Evolutionary conservation across 164 flowering plant species (phyloP).

Genomic region (Pachysandra terminalis): DNA sequence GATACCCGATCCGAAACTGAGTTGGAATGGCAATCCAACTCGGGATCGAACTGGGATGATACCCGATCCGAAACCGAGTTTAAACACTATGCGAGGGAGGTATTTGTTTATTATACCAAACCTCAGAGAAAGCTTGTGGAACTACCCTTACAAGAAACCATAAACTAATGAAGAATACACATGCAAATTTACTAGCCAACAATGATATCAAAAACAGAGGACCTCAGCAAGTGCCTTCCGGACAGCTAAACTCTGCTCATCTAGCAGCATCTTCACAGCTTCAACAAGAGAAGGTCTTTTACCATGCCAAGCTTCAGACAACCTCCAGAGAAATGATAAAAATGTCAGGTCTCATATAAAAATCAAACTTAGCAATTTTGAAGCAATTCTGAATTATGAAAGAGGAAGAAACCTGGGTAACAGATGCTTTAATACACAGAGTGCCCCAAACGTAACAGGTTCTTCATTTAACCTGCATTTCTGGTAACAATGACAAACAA

Average conservation of each 20-base stretch:
- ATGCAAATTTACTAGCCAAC: neutral
- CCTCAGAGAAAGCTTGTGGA: neutral
- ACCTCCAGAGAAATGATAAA: constrained; percentile 43
- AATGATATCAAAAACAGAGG: constrained; percentile 1
- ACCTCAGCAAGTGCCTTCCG: constrained; percentile 91
- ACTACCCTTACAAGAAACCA: neutral
- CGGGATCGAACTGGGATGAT: too few species aligned
- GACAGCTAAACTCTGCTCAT: constrained; percentile 77
- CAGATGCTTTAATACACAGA: constrained; percentile 88
- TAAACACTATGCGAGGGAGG: too few species aligned
- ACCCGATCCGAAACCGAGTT: too few species aligned
- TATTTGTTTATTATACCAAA: too few species aligned
- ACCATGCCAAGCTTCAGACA: constrained; percentile 89
- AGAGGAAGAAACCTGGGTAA: constrained; percentile 69
- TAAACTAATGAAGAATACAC: neutral
- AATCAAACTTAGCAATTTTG: neutral
- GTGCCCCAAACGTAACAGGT: constrained; percentile 74
- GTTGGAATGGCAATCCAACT: too few species aligned
- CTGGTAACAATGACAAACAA: constrained; percentile 31
- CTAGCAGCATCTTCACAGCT: constrained; percentile 64
- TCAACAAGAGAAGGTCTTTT: constrained; percentile 79
- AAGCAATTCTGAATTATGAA: neutral
- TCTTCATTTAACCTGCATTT: constrained; percentile 90
- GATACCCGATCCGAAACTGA: too few species aligned
- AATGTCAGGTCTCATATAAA: constrained; percentile 11